Evolutionary conservation across 352 stramenopile species (phyloP), one percentile per base, ranked within the genome.

Genomic region (Halophytophthora batemanensis): DNA sequence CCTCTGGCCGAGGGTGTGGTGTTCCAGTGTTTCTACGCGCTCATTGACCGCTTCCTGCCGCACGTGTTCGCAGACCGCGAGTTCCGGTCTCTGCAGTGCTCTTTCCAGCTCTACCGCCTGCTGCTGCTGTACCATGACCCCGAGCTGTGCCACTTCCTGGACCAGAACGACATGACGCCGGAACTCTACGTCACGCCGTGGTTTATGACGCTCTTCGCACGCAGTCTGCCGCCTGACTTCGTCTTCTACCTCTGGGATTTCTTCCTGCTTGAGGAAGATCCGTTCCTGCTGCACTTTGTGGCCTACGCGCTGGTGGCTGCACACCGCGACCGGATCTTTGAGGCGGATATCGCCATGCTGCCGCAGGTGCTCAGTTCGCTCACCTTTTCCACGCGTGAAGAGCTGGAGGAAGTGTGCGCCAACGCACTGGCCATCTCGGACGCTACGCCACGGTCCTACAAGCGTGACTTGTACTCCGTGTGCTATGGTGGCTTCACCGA

Each of bases 181-280:
- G 91, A 98, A 54, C 67, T 98, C 2, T 98, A 97, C 58, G 86
- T 95, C 6, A 97, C 89, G 31, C 90, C 90, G 17, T 97, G 90
- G 90, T 96, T 98, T 61, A 95, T 98, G 74, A 98, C 91, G 59
- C 71, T 98, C 2, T 96, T 98, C 69, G 85, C 91, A 21, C 71
- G 87, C 19, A 93, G 78, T 10, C 55, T 96, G 28, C 61, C 75
- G 21, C 76, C 74, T 0, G 71, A 88, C 2, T 63, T 91, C 18
- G 66, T 96, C 13, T 93, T 94, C 46, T 63, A 72, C 55, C 64
- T 97, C 1, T 98, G 90, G 90, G 90, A 98, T 53, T 92, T 93
- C 59, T 96, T 97, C 39, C 47, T 98, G 6, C 65, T 96, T 14
- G 69, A 96, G 39, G 77, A 93, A 61, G 84, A 96, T 35, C 87